Conservation (phyloP, 371 early-diverging fungal genomes). For the Gilbertella persicaria region DNA sequence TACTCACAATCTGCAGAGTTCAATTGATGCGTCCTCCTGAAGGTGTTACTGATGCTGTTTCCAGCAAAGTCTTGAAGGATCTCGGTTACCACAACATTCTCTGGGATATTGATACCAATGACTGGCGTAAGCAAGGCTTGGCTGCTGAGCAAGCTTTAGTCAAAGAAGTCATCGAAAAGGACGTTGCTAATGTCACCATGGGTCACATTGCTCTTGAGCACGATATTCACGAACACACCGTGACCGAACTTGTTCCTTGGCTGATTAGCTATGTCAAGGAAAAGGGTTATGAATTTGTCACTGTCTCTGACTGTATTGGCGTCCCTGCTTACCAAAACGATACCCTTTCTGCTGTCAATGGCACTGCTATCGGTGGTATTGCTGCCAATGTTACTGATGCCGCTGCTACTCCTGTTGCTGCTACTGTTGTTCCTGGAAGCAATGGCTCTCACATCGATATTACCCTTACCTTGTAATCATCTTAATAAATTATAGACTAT, state of each 20-base stretch:
- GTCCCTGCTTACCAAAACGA: constrained; percentile 6
- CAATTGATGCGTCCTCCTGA: constrained; percentile 52
- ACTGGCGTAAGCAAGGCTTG: constrained; percentile 40
- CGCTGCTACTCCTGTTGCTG: constrained; percentile 2
- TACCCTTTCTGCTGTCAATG: constrained; percentile 7
- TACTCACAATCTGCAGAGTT: not conserved
- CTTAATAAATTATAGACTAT: not conserved
- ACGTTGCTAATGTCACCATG: constrained; percentile 9
- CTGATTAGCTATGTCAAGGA: constrained; percentile 30
- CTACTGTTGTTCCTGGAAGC: not conserved
- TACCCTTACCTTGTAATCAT: not conserved
- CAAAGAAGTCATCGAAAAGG: constrained; percentile 15
- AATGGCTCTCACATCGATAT: not conserved
- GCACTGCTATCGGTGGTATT: not conserved
- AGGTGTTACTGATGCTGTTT: constrained; percentile 38
- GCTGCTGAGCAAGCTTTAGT: constrained; percentile 17
- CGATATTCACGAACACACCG: constrained; percentile 40
- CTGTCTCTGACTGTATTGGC: constrained; percentile 46
- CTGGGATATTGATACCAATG: constrained; percentile 62
- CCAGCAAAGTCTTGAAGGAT: constrained; percentile 39
- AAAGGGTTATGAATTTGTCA: constrained; percentile 33
- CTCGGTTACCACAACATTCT: constrained; percentile 50
- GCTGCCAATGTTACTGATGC: not conserved
- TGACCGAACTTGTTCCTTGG: constrained; percentile 42
- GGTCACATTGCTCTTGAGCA: constrained; percentile 50